phyloP scores from a whole-genome alignment of 192 early-diverging fungal genomes.

The Coemansia sp. region DNA sequence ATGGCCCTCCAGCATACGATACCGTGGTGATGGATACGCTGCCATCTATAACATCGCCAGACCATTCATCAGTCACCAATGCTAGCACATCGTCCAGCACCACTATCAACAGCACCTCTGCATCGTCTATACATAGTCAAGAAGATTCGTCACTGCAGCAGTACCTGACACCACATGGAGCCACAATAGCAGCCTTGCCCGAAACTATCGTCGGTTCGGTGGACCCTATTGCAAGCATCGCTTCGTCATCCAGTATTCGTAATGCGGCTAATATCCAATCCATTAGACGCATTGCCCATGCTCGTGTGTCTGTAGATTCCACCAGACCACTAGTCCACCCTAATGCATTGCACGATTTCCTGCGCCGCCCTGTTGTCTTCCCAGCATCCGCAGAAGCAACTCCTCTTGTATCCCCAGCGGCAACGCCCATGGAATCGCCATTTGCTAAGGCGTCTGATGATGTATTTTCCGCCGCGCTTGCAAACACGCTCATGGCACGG shows the following conservation, averaged over 20 bases:
- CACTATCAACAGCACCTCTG: slow-evolving; percentile 7
- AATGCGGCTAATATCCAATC: not conserved
- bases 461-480: not conserved
- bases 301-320: slow-evolving; percentile 19
- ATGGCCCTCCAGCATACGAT: slow-evolving; percentile 45
- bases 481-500: not conserved
- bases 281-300: slow-evolving; percentile 17
- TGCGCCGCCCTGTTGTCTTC: slow-evolving; percentile 43
- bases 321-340: slow-evolving; percentile 33
- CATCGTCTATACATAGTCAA: slow-evolving; percentile 17
- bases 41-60: slow-evolving; percentile 6
- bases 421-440: slow-evolving; percentile 28
- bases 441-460: slow-evolving; percentile 32
- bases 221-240: not conserved
- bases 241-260: not conserved
- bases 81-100: not conserved
- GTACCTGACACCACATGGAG: not conserved
- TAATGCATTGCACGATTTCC: slow-evolving; percentile 27
- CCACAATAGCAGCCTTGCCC: not conserved
- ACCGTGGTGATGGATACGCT: slow-evolving; percentile 23
- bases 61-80: not conserved
- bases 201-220: not conserved
- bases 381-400: slow-evolving; percentile 47
- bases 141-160: slow-evolving; percentile 8
- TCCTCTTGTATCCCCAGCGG: slow-evolving; percentile 23